phyloP scores from a whole-genome alignment of 2,329 filamentous ascomycete species.

The Aureobasidium mangrovei region DNA sequence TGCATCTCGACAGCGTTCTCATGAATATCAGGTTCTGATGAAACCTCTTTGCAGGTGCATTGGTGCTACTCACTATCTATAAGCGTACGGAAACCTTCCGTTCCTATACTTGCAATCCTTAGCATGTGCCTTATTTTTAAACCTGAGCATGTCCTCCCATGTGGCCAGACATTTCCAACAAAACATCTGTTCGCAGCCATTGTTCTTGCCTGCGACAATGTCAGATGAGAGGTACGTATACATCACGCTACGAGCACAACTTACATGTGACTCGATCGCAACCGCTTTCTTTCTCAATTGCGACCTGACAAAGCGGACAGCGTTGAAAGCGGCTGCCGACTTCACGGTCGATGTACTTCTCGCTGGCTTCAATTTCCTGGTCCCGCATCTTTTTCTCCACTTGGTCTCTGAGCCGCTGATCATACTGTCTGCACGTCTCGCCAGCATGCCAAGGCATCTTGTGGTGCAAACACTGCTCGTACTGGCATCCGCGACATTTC shows the following conservation, averaged over 20 bases:
- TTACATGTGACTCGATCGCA: conserved; percentile 35
- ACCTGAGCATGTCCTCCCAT: conserved; percentile 17
- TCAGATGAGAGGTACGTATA: neutral
- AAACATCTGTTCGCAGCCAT: conserved; percentile 32
- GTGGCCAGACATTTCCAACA: conserved; percentile 32
- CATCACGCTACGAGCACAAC: neutral
- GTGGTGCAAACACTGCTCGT: conserved; percentile 30
- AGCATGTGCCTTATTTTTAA: neutral
- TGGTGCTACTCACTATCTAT: no score
- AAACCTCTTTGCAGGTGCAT: no score
- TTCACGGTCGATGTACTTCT: neutral
- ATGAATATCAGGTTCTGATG: no score
- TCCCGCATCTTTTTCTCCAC: conserved; percentile 17
- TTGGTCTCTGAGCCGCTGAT: conserved; percentile 23
- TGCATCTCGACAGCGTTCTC: no score
- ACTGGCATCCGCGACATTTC: conserved; percentile 29
- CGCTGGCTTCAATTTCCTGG: conserved; percentile 21
- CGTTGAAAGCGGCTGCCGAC: conserved; percentile 24
- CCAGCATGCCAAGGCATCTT: conserved; percentile 30
- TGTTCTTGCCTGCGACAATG: conserved; percentile 14
- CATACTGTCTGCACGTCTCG: conserved; percentile 34
- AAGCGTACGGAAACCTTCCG: no score
- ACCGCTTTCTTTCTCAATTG: conserved; percentile 19
- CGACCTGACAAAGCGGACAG: conserved; percentile 6
- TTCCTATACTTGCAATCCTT: neutral